Conservation (phyloP, 2,329 filamentous ascomycete genomes). For the Pyrenophora graminea region DNA sequence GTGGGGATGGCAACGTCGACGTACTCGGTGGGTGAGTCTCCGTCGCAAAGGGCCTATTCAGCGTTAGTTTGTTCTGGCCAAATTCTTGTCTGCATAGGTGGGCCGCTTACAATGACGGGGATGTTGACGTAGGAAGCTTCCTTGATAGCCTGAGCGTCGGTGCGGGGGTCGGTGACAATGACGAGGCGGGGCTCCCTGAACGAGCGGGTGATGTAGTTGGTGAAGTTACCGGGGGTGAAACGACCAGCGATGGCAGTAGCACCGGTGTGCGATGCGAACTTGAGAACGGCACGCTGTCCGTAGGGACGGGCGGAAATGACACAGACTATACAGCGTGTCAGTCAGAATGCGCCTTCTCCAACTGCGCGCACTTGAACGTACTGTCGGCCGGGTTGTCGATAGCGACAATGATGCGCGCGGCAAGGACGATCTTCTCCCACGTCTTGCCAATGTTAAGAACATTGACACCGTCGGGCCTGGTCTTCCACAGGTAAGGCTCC, state of each 20-base stretch:
- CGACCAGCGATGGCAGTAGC: constrained; percentile 97
- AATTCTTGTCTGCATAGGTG: neutral
- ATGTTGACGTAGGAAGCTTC: constrained; percentile 99
- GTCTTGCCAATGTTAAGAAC: constrained; percentile 99
- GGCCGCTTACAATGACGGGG: constrained; percentile 73
- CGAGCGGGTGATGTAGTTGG: constrained; percentile 99
- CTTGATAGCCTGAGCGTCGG: constrained; percentile 99
- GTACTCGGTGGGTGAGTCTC: constrained; percentile 99
- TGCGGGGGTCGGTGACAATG: constrained; percentile 98
- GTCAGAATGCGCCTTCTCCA: constrained; percentile 7
- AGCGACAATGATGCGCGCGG: constrained; percentile 97
- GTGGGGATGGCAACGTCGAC: constrained; percentile 99
- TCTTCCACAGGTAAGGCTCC: constrained; percentile 99
- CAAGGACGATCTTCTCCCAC: constrained; percentile 99
- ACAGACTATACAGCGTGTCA: constrained; percentile 50
- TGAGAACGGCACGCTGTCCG: constrained; percentile 98
- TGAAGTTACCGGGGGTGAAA: constrained; percentile 99
- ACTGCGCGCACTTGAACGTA: constrained; percentile 55
- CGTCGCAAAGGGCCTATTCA: constrained; percentile 83
- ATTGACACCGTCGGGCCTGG: constrained; percentile 96
- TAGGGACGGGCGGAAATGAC: constrained; percentile 99
- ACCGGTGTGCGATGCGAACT: constrained; percentile 98
- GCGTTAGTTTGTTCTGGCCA: constrained; percentile 11
- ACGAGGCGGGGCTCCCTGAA: constrained; percentile 99
- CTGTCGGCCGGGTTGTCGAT: constrained; percentile 98